Evolutionary conservation across 352 stramenopile genomes (phyloP), one percentile per base, ranked within the genome.

Genomic region (Phytopythium ostracodes): DNA sequence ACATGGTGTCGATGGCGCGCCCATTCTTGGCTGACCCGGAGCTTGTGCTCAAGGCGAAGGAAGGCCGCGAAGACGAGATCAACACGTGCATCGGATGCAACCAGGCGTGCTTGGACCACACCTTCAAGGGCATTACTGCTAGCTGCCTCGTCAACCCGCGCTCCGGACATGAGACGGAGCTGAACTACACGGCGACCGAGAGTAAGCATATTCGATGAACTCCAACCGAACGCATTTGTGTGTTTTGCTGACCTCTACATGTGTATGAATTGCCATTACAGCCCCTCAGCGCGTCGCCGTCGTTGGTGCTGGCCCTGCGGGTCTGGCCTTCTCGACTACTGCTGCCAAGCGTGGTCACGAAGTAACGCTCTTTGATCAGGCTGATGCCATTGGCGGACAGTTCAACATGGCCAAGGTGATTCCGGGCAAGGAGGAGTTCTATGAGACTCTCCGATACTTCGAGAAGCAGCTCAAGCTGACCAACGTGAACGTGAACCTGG

Each of bases 21-120:
- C 96, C 94, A 40, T 98, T 99, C 60, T 73, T 99, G 27, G 96
- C 96, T 4, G 96, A 99, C 75, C 91, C 96, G 0, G 80, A 98
- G 42, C 95, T 99, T 65, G 79, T 99, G 2, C 68, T 79, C 8
- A 99, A 99, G 77, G 89, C 93, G 20, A 76, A 87, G 65, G 79
- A 98, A 62, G 83, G 84, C 25, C 69, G 84, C 63, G 84, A 89
- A 25, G 81, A 98, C 42, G 92, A 98, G 60, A 99, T 99, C 68
- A 99, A 99, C 72, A 99, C 96, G 24, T 99, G 97, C 75, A 99
- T 99, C 67, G 97, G 81, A n/a, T 97, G 90, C 68, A 97, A 97
- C 66, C 89, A 97, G 63, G 97, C 97, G 17, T 99, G 97, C 76
- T 79, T 99, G 24, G 97, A 99, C 82, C 96, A 99, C 78, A 97